Evolutionary conservation across 345 rosid genomes (phyloP).

Genomic region (Corymbia maculata): DNA sequence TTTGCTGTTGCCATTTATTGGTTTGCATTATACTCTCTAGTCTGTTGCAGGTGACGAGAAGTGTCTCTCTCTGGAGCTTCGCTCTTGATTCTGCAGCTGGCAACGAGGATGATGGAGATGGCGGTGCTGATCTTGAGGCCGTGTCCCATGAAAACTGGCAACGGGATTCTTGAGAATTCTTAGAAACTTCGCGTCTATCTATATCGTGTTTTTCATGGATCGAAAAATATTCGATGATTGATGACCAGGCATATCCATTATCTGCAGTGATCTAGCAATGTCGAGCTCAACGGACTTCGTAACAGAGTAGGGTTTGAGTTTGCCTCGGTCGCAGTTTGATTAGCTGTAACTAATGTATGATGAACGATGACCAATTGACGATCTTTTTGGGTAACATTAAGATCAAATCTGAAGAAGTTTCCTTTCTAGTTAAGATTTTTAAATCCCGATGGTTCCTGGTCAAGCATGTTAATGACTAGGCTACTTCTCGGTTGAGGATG

Average conservation of each 20-base stretch:
- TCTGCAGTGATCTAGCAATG: neutral
- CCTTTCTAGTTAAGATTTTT: too few species aligned
- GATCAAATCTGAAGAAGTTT: too few species aligned
- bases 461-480: too few species aligned
- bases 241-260: neutral
- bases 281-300: neutral
- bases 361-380: neutral
- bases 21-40: neutral
- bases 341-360: neutral
- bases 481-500: too few species aligned
- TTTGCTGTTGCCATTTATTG: neutral
- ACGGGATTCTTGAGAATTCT: neutral
- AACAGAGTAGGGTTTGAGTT: neutral
- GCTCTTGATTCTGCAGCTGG: constrained; percentile 21
- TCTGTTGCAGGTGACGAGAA: constrained; percentile 28
- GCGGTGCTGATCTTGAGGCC: neutral
- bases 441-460: too few species aligned
- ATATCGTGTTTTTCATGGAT: neutral
- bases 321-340: neutral
- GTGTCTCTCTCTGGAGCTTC: constrained; percentile 80
- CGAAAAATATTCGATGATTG: neutral
- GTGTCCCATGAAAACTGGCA: neutral
- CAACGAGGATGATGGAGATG: neutral
- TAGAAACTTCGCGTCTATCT: too few species aligned
- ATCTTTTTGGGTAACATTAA: neutral